Evolutionary conservation across 768 basidiomycete genomes (phyloP).

Genomic region (Hericium coralloides): DNA sequence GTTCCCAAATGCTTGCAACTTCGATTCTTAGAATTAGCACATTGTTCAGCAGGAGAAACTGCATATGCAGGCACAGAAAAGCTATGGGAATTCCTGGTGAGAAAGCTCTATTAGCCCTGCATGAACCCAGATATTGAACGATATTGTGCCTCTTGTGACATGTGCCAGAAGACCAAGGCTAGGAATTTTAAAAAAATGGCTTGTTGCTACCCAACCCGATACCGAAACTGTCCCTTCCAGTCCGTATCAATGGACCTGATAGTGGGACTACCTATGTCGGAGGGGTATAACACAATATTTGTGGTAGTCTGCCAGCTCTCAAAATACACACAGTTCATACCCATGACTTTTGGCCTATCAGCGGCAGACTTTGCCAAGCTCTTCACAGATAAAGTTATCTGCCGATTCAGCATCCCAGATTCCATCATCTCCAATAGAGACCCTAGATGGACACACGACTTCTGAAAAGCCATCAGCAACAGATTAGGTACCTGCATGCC

Average conservation of each 20-base stretch:
- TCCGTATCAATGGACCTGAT: conserved; percentile 7
- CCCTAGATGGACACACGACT: neutral
- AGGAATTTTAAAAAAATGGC: neutral
- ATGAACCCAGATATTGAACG: conserved; percentile 5
- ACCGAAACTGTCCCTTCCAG: conserved; percentile 8
- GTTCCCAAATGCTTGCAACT: conserved; percentile 1
- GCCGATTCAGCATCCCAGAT: neutral
- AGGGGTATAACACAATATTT: conserved; percentile 7
- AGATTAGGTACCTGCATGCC: neutral
- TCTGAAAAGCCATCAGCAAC: neutral
- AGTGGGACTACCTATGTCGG: conserved; percentile 4
- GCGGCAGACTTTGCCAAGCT: conserved; percentile 4
- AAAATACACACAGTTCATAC: conserved; percentile 23
- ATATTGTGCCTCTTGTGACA: conserved; percentile 5
- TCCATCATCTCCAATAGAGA: neutral
- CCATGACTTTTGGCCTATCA: conserved; percentile 4
- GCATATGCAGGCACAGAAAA: conserved; percentile 7
- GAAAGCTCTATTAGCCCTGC: neutral
- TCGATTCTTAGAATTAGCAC: neutral
- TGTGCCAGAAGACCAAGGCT: conserved; percentile 10
- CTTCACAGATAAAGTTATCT: conserved; percentile 4
- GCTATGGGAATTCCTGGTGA: neutral
- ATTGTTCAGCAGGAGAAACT: conserved; percentile 3
- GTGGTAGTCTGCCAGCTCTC: conserved; percentile 16
- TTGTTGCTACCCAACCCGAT: conserved; percentile 3